Conservation (phyloP, 108 stramenopile species). For the Mediolabrus comicus region DNA sequence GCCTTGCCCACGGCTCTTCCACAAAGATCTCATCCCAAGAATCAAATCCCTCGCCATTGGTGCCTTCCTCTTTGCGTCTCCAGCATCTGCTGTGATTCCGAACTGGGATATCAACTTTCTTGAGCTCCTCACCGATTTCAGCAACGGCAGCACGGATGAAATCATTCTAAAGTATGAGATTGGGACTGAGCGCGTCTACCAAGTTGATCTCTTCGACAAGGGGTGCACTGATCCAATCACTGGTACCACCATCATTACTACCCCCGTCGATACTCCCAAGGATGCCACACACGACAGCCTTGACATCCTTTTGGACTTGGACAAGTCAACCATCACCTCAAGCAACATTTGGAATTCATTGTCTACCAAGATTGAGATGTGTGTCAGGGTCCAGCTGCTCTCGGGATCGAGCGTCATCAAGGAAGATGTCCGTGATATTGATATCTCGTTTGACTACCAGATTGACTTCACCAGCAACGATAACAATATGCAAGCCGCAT, state of each 20-base stretch:
- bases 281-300: conserved; percentile 22
- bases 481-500: not conserved
- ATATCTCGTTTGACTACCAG: conserved; percentile 19
- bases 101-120: conserved; percentile 39
- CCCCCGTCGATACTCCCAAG: not conserved
- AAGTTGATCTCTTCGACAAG: conserved; percentile 36
- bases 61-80: conserved; percentile 14
- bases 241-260: conserved; percentile 13
- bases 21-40: no score
- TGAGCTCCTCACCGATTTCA: conserved; percentile 18
- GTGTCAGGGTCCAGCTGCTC: conserved; percentile 25
- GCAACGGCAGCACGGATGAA: conserved; percentile 15
- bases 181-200: conserved; percentile 2
- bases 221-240: conserved; percentile 23
- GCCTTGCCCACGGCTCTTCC: no score
- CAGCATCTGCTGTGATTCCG: conserved; percentile 14
- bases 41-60: conserved; percentile 20
- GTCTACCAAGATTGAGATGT: conserved; percentile 19
- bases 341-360: conserved; percentile 28
- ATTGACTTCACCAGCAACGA: conserved; percentile 19
- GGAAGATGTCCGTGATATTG: conserved; percentile 22
- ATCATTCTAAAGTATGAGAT: conserved; percentile 12
- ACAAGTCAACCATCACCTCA: conserved; percentile 22
- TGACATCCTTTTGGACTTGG: conserved; percentile 19
- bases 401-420: conserved; percentile 28